Evolutionary conservation across 2,329 filamentous ascomycete genomes (phyloP).

Genomic region (Diplodia intermedia): DNA sequence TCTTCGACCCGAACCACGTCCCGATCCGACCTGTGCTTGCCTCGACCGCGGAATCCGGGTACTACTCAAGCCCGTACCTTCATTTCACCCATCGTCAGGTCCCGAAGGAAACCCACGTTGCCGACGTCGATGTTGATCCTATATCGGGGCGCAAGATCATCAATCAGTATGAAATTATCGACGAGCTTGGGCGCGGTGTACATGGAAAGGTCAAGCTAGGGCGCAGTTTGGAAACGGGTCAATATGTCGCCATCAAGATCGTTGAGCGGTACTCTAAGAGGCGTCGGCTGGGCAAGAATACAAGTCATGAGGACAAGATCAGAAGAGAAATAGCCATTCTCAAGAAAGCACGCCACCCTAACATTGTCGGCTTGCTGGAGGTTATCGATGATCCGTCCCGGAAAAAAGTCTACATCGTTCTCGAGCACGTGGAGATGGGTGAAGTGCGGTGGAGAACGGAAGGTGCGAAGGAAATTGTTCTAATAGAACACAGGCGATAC

Average conservation of each 20-base stretch:
- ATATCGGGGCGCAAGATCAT: constrained; percentile 93
- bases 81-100: constrained; percentile 57
- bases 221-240: constrained; percentile 74
- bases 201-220: constrained; percentile 98
- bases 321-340: constrained; percentile 97
- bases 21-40: constrained; percentile 43
- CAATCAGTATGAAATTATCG: constrained; percentile 96
- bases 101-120: constrained; percentile 78
- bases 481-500: constrained; percentile 80
- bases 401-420: constrained; percentile 97
- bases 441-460: constrained; percentile 95
- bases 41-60: constrained; percentile 46
- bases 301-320: constrained; percentile 78
- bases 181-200: constrained; percentile 93
- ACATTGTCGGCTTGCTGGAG: constrained; percentile 92
- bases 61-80: constrained; percentile 58
- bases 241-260: constrained; percentile 96
- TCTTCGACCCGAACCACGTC: constrained; percentile 50
- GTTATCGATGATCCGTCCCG: constrained; percentile 96
- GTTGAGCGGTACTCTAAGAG: constrained; percentile 95
- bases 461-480: constrained; percentile 80
- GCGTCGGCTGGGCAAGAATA: constrained; percentile 79
- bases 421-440: constrained; percentile 92
- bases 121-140: constrained; percentile 86
- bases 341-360: constrained; percentile 97